Evolutionary conservation across 345 rosid genomes (phyloP).

Genomic region (Linum lewisii): DNA sequence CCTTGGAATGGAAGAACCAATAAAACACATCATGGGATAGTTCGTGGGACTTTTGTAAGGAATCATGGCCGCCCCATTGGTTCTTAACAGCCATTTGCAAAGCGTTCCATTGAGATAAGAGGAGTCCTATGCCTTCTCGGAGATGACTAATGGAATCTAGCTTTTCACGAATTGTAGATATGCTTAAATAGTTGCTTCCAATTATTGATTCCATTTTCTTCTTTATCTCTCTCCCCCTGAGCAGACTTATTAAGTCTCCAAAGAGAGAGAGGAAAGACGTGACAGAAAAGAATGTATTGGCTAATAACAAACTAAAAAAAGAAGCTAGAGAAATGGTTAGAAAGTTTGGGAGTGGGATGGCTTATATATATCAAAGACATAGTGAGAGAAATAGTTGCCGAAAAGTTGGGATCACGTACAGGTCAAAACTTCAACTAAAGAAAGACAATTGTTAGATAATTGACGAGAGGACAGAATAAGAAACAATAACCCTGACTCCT

Average conservation of each 20-base stretch:
- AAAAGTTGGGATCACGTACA: too few relatives aligned
- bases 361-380: too few relatives aligned
- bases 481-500: too few relatives aligned
- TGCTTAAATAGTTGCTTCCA: not conserved
- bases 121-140: slow-evolving; percentile 30
- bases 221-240: not conserved
- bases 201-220: slow-evolving; percentile 13
- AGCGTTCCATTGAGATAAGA: slow-evolving; percentile 62
- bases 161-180: slow-evolving; percentile 12
- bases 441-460: too few relatives aligned
- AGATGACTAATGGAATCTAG: slow-evolving; percentile 22
- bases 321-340: too few relatives aligned
- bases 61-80: slow-evolving; percentile 72
- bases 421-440: too few relatives aligned
- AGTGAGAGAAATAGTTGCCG: too few relatives aligned
- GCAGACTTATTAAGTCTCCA: not conserved
- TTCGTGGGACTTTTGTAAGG: slow-evolving; percentile 38
- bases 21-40: slow-evolving; percentile 37
- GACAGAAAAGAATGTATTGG: too few relatives aligned
- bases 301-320: too few relatives aligned
- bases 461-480: too few relatives aligned
- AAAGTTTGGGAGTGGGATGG: too few relatives aligned
- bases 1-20: slow-evolving; percentile 44
- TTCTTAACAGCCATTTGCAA: slow-evolving; percentile 73
- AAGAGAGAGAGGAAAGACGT: not conserved